Conservation (phyloP, 2,329 filamentous ascomycete genomes). For the Fusarium nematophilum region DNA sequence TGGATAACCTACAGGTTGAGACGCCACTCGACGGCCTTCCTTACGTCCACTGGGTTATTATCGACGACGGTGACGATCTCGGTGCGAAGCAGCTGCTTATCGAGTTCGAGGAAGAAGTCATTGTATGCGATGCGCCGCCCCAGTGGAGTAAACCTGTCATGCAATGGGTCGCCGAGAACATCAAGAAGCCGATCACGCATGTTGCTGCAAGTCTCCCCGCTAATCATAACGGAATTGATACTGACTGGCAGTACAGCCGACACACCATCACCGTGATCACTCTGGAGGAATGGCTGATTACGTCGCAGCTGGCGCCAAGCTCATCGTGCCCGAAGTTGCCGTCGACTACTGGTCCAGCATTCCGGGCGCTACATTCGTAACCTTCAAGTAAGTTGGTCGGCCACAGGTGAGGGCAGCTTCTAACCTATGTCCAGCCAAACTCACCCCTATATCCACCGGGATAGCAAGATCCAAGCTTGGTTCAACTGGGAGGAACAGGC, state of each 20-base stretch:
- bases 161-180: slow-evolving; percentile 14
- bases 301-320: slow-evolving; percentile 8
- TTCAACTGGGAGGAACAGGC: slow-evolving; percentile 23
- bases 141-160: slow-evolving; percentile 9
- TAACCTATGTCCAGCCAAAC: slow-evolving; percentile 5
- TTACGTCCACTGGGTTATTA: slow-evolving; percentile 14
- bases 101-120: slow-evolving; percentile 17
- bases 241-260: background rate
- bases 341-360: slow-evolving; percentile 17
- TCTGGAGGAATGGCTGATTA: slow-evolving; percentile 9
- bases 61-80: slow-evolving; percentile 6
- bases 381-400: slow-evolving; percentile 7
- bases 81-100: slow-evolving; percentile 15
- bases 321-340: slow-evolving; percentile 14
- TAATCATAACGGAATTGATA: background rate
- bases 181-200: slow-evolving; percentile 21
- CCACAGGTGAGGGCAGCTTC: background rate
- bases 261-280: slow-evolving; percentile 22
- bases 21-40: slow-evolving; percentile 1
- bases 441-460: slow-evolving; percentile 14
- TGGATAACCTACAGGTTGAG: slow-evolving; percentile 2
- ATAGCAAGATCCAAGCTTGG: slow-evolving; percentile 13
- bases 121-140: slow-evolving; percentile 19
- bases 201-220: slow-evolving; percentile 1
- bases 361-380: slow-evolving; percentile 1